These are phyloP conservation scores for Geotrichum ghanense DNA, from an alignment of 805 yeast species.

Conservation along the genomic window DNA sequence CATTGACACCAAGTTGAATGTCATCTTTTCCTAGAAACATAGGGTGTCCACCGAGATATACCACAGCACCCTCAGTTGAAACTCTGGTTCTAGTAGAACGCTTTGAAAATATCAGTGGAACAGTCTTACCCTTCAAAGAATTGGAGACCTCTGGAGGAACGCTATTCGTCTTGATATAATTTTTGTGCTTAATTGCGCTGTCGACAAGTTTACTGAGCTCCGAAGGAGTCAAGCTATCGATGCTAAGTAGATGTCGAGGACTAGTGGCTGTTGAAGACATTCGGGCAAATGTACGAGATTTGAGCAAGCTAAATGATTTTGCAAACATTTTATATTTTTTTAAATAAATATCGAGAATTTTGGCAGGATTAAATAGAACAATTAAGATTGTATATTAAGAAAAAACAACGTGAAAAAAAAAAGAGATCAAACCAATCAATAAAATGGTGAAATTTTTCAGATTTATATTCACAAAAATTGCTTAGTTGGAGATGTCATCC, in stretches of 20 bases:
- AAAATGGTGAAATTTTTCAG: neutral
- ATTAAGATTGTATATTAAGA: neutral
- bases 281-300: neutral
- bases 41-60: slow-evolving; percentile 89
- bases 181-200: slow-evolving; percentile 62
- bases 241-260: slow-evolving; percentile 69
- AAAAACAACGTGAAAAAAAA: no score
- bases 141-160: slow-evolving; percentile 25
- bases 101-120: slow-evolving; percentile 76
- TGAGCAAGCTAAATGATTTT: neutral
- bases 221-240: slow-evolving; percentile 59
- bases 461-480: neutral
- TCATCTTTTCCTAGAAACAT: slow-evolving; percentile 95
- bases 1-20: slow-evolving; percentile 93
- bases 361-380: no score
- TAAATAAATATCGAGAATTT: neutral
- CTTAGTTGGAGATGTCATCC: neutral
- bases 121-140: slow-evolving; percentile 62
- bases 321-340: neutral
- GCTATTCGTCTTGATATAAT: slow-evolving; percentile 45
- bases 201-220: slow-evolving; percentile 65
- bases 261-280: slow-evolving; percentile 15
- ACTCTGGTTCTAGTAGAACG: slow-evolving; percentile 93
- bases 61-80: slow-evolving; percentile 88
- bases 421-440: no score